These are phyloP conservation scores for Scutellaria minor DNA, from an alignment of 257 asterid species.

Conservation along the genomic window DNA sequence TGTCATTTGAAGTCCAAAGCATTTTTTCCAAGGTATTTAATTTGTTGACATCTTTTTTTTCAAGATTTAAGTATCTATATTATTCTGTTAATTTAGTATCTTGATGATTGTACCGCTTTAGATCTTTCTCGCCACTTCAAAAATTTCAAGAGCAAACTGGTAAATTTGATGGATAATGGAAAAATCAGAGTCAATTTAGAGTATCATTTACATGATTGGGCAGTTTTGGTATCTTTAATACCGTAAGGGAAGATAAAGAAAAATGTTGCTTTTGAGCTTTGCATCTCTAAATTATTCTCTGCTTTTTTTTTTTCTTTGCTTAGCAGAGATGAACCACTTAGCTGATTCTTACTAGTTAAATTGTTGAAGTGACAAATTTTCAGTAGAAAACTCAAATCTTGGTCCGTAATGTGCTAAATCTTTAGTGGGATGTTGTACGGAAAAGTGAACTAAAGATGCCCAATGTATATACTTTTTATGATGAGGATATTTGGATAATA, in stretches of 20 bases:
- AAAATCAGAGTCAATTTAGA: slow-evolving; percentile 24
- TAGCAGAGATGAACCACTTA: not conserved
- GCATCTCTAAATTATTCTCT: not conserved
- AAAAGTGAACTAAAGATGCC: slow-evolving; percentile 20
- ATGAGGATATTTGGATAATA: slow-evolving; percentile 22
- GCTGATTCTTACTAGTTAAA: slow-evolving; percentile 18
- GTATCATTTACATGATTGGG: slow-evolving; percentile 14
- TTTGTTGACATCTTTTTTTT: not conserved
- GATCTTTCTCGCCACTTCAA: slow-evolving; percentile 6
- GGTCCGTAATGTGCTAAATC: slow-evolving; percentile 25
- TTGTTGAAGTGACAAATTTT: slow-evolving; percentile 4
- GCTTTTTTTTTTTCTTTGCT: not conserved
- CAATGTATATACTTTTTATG: slow-evolving; percentile 26
- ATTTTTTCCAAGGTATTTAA: slow-evolving; percentile 38
- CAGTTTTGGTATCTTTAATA: slow-evolving; percentile 30
- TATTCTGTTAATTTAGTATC: not conserved
- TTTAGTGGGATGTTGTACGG: slow-evolving; percentile 3
- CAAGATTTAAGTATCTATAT: not conserved
- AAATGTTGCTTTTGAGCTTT: slow-evolving; percentile 23
- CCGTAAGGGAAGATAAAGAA: slow-evolving; percentile 3
- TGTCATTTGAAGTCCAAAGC: slow-evolving; percentile 43
- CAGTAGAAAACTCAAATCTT: slow-evolving; percentile 28
- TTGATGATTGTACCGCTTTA: slow-evolving; percentile 26
- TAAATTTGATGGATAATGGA: slow-evolving; percentile 29
- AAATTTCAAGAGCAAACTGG: slow-evolving; percentile 15